These are phyloP conservation scores for Cladosporium sp. DNA, from an alignment of 2,329 filamentous ascomycete species.

Conservation along the genomic window DNA sequence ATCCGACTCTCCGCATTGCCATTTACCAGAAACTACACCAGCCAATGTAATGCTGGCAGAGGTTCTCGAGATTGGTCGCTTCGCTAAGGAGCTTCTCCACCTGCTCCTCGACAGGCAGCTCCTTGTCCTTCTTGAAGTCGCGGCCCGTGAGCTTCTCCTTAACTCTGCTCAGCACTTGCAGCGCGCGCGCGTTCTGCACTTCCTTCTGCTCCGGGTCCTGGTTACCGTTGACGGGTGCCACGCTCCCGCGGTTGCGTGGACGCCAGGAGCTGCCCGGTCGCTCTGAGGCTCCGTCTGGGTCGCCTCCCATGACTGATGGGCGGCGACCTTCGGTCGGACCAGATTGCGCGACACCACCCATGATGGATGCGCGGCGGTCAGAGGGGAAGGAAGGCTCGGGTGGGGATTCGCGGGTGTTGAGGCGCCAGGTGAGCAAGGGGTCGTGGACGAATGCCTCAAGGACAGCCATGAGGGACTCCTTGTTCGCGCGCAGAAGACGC, in stretches of 20 bases:
- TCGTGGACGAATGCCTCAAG: slow-evolving; percentile 99
- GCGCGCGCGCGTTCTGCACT: slow-evolving; percentile 86
- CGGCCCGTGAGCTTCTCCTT: slow-evolving; percentile 93
- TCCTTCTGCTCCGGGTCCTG: slow-evolving; percentile 57
- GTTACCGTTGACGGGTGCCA: slow-evolving; percentile 38
- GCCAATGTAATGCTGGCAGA: slow-evolving; percentile 98
- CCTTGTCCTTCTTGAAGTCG: slow-evolving; percentile 85
- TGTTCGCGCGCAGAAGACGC: slow-evolving; percentile 93
- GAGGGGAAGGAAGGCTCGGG: slow-evolving; percentile 61
- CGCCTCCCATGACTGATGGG: slow-evolving; percentile 36
- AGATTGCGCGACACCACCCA: slow-evolving; percentile 46
- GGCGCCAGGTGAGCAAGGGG: slow-evolving; percentile 95
- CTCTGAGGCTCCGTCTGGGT: slow-evolving; percentile 31
- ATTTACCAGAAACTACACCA: slow-evolving; percentile 96
- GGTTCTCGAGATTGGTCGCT: slow-evolving; percentile 93
- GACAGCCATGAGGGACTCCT: slow-evolving; percentile 97
- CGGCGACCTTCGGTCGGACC: slow-evolving; percentile 32
- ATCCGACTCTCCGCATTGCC: neutral
- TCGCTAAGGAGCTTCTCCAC: slow-evolving; percentile 94
- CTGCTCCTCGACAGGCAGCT: slow-evolving; percentile 81
- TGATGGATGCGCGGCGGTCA: slow-evolving; percentile 62
- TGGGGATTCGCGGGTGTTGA: slow-evolving; percentile 66
- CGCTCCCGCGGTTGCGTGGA: slow-evolving; percentile 33
- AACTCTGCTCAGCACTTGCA: slow-evolving; percentile 89
- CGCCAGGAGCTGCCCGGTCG: slow-evolving; percentile 36